Base-by-base conservation (phyloP, 192 early-diverging fungal species). In the Rhizoclosmatium sp. region DNA sequence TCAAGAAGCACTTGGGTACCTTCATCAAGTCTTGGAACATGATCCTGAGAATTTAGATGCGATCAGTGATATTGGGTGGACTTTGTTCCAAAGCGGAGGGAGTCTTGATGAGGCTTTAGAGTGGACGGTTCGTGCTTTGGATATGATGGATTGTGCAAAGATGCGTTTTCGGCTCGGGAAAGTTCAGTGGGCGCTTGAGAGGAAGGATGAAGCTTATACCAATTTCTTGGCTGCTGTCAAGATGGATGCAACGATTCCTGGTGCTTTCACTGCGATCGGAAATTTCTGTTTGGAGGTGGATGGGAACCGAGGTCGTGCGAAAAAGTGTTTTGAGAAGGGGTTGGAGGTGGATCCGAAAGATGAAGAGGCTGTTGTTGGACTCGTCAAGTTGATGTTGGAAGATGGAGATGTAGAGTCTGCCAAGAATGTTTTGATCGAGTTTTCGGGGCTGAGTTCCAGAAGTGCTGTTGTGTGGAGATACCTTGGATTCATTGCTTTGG, bases 301-400 rank as follows among this genome's bases (percentile, higher is more conserved):
- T n/a, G 72, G 85, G 47, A 93, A 97, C 69, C 51, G 78, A 1
- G 80, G 42, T 0, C 91, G 95, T 4, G 95, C 96, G 4, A 83
- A 86, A 48, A 93, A 93, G 72, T 99, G 96, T 81, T 95, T 93
- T 80, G 83, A 88, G 67, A 93, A 94, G 76, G 94, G 95, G 1
- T 86, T 94, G n/a, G 78, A 87, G 0, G 81, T 95, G 62, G 91
- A 95, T 75, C 82, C 87, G 2, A 75, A 82, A 44, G 91, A 95
- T 82, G 83, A 86, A 41, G 89, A 91, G 12, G 93, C 95, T 3
- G 94, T 89, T 1, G 72, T 87, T 12, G 79, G 81, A 41, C 83
- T 99, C 42, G 88, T 87, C 47, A 85, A 90, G 47, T 89, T 94
- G 40, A 92, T 92, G 47, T 59, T 92, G 54, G 5, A 73, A 1